Base-by-base conservation (phyloP, 2,329 filamentous ascomycete genomes). In the Botrytis fabae region DNA sequence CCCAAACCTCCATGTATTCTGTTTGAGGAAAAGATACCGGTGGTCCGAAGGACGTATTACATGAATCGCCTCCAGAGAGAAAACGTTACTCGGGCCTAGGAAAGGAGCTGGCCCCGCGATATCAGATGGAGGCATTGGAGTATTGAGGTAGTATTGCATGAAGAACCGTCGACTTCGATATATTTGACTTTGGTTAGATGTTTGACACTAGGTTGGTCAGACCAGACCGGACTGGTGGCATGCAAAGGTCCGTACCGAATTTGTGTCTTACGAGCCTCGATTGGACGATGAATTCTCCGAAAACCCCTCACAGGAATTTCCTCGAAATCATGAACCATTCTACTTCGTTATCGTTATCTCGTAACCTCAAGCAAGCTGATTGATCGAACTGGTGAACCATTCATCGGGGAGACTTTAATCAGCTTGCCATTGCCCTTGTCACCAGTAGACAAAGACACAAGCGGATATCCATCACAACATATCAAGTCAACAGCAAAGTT, bases 211-310 rank as follows among this genome's bases (percentile, higher is more conserved):
- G 28, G 28, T 28, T 28, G 4, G 25, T 57, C 38, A 40, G 35
- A 40, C 60, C 22, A 25, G 59, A 35, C 22, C 14, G 12, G 35
- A 40, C 60, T 25, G 38, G 59, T n/a, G 40, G 12, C n/a, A 57
- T 69, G 48, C 65, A 69, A 59, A 69, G 65, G 35, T 69, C 48
- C 65, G 65, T 57, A 57, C 48, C 65, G 48, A 68, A n/a, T 25
- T 32, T 38, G 20, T 18, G 35, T 69, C 51, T 42, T 38, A 57
- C 48, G 48, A n/a, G 16, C 20, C 65, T 42, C 48, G 2, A 69
- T 57, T 57, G 48, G 65, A 32, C 65, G 1, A 44, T 32, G 18
- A 42, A 69, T 69, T 57, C 48, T 69, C 48, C 65, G 65, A 57
- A 10, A 57, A 16, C 35, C 65, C 48, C 38, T 32, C 51, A 32